Evolutionary conservation across 495 filamentous ascomycete genomes (phyloP).

Genomic region (Lasiosphaeria hispida): DNA sequence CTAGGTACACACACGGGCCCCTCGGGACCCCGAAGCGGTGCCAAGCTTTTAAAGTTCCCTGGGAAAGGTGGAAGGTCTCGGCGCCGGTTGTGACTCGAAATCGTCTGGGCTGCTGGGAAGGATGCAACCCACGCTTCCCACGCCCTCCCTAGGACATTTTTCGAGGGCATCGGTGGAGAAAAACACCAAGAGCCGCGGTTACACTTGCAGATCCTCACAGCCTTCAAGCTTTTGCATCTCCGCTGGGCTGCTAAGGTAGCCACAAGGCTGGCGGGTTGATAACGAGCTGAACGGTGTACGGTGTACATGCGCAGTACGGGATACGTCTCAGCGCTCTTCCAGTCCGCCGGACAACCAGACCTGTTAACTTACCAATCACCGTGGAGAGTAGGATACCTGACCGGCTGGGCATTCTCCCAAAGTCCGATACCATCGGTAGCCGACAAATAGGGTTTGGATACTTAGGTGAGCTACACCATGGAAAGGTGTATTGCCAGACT

Average conservation of each 20-base stretch:
- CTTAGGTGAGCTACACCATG: no score
- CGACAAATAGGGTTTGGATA: no score
- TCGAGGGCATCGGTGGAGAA: constrained; percentile 4
- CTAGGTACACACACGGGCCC: not conserved
- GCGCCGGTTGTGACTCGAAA: constrained; percentile 1
- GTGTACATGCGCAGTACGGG: not conserved
- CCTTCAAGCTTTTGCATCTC: constrained; percentile 8
- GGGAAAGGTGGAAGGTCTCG: not conserved
- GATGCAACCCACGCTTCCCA: not conserved
- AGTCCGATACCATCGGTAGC: no score
- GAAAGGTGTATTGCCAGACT: no score
- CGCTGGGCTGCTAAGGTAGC: not conserved
- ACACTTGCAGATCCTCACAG: constrained; percentile 7
- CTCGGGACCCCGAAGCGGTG: not conserved
- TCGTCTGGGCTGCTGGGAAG: not conserved
- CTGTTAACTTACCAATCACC: no score
- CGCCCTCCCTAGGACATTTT: constrained; percentile 3
- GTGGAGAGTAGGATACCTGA: no score
- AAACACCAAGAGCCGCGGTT: not conserved
- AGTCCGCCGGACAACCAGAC: no score
- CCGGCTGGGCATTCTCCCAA: no score
- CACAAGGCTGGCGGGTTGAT: not conserved
- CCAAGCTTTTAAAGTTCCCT: not conserved
- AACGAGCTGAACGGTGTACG: not conserved
- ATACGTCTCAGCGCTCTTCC: not conserved